These are phyloP conservation scores for Zymoseptoria ardabiliae DNA, from an alignment of 2,329 filamentous ascomycete genomes.

Conservation along the genomic window DNA sequence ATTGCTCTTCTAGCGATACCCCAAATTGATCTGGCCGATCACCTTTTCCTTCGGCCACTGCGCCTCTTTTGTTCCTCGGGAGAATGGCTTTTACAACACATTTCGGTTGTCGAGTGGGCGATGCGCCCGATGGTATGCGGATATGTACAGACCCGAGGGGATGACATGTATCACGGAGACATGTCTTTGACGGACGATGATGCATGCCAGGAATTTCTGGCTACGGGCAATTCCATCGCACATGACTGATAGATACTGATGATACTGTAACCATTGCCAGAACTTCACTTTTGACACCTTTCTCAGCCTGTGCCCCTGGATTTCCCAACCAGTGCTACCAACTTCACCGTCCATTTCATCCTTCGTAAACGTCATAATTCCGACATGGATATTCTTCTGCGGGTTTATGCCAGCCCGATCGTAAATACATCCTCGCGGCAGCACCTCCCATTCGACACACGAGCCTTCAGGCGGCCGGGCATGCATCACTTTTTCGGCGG, in stretches of 20 bases:
- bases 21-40: constrained; percentile 6
- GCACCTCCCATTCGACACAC: constrained; percentile 2
- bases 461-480: not conserved
- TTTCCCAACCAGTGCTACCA: not conserved
- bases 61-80: not conserved
- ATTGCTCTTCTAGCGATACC: constrained; percentile 18
- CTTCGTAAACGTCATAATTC: not conserved
- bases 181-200: not conserved
- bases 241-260: not conserved
- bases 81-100: constrained; percentile 6
- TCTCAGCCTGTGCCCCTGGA: not conserved
- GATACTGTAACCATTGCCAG: not conserved
- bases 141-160: not conserved
- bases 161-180: not conserved
- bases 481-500: constrained; percentile 6
- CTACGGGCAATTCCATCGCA: not conserved
- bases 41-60: not conserved
- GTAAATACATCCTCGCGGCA: constrained; percentile 2
- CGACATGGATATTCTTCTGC: not conserved
- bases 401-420: not conserved
- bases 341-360: not conserved
- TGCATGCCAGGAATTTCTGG: not conserved
- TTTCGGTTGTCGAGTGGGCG: not conserved
- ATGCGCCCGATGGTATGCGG: not conserved
- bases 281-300: not conserved